Evolutionary conservation across 768 basidiomycete species (phyloP).

Genomic region (Russula compacta): DNA sequence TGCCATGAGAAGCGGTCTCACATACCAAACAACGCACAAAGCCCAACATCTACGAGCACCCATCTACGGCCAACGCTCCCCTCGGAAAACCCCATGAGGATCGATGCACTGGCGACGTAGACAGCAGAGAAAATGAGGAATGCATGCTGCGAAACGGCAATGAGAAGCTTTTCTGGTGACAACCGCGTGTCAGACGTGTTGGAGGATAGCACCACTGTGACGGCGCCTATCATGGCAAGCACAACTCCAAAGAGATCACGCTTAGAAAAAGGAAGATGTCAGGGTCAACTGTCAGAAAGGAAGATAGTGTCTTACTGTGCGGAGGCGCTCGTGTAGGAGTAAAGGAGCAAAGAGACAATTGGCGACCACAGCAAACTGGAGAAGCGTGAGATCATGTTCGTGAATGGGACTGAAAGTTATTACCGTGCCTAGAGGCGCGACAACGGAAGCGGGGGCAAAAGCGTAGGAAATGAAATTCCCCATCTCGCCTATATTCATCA

Average conservation of each 20-base stretch:
- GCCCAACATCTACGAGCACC: slow-evolving; percentile 79
- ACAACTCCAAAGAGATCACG: slow-evolving; percentile 70
- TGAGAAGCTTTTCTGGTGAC: slow-evolving; percentile 55
- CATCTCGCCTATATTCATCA: slow-evolving; percentile 86
- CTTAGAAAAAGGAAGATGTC: slow-evolving; percentile 29
- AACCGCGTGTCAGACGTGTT: slow-evolving; percentile 63
- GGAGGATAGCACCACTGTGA: slow-evolving; percentile 83
- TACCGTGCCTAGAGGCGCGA: slow-evolving; percentile 93
- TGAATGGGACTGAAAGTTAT: slow-evolving; percentile 20
- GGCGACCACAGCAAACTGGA: slow-evolving; percentile 81
- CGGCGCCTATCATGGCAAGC: slow-evolving; percentile 79
- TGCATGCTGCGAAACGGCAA: slow-evolving; percentile 57
- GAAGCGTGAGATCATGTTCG: slow-evolving; percentile 9
- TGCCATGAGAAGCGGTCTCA: slow-evolving; percentile 7
- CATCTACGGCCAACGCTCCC: slow-evolving; percentile 49
- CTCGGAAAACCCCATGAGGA: slow-evolving; percentile 61
- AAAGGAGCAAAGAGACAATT: slow-evolving; percentile 92
- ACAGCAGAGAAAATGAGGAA: slow-evolving; percentile 70
- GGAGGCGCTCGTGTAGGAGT: slow-evolving; percentile 75
- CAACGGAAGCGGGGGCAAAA: slow-evolving; percentile 84
- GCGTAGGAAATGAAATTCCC: slow-evolving; percentile 90
- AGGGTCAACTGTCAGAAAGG: slow-evolving; percentile 12
- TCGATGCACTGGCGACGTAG: slow-evolving; percentile 46
- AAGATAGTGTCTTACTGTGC: slow-evolving; percentile 40
- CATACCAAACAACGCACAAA: slow-evolving; percentile 78